These are phyloP conservation scores for Tetrahymena malaccensis DNA, from an alignment of 73 alveolate genomes.

Conservation along the genomic window DNA sequence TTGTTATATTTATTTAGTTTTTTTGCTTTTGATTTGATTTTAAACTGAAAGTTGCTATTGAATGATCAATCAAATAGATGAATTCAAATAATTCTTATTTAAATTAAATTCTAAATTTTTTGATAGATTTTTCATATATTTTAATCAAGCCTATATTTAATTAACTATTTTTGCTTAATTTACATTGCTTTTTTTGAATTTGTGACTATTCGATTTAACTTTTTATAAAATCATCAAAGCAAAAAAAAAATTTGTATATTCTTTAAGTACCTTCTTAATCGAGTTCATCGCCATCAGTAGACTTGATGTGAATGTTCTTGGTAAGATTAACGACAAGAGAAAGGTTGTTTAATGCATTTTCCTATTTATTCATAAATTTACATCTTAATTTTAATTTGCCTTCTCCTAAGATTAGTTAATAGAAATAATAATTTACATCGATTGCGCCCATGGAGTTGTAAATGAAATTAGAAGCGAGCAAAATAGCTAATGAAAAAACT, in stretches of 20 bases:
- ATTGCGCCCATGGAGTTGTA: slow-evolving; percentile 90
- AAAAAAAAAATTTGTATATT: neutral
- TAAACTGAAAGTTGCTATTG: neutral
- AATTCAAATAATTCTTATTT: neutral
- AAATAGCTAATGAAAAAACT: slow-evolving; percentile 76
- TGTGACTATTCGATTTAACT: neutral
- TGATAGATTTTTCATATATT: neutral
- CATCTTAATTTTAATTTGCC: neutral
- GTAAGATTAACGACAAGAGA: slow-evolving; percentile 79
- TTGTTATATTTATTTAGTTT: slow-evolving; percentile 54
- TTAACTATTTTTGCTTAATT: neutral
- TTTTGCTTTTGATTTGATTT: slow-evolving; percentile 48
- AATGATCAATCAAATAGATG: too few relatives aligned
- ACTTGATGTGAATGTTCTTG: slow-evolving; percentile 60
- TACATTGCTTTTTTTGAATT: neutral
- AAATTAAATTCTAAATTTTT: neutral
- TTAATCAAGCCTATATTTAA: neutral
- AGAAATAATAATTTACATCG: slow-evolving; percentile 46
- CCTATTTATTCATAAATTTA: neutral
- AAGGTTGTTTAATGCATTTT: slow-evolving; percentile 64
- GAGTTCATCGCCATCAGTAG: slow-evolving; percentile 38
- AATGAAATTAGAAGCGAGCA: slow-evolving; percentile 75
- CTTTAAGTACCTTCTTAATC: neutral
- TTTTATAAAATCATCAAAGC: neutral
- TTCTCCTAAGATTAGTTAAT: neutral